These are phyloP conservation scores for Stylosanthes scabra DNA, from an alignment of 331 rosid species.

Conservation along the genomic window DNA sequence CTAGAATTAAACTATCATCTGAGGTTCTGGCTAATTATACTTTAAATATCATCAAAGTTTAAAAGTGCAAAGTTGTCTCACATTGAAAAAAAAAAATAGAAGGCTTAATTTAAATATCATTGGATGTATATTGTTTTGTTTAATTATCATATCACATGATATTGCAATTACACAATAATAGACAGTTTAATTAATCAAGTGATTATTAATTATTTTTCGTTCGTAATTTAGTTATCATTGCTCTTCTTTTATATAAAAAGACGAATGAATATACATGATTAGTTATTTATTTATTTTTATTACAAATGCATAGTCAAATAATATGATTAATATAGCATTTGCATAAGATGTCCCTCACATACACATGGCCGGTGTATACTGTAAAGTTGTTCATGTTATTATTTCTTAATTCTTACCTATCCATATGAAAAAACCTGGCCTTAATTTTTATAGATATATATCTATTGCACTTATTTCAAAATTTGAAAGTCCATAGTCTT, in stretches of 20 bases:
- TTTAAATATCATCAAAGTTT: too few species aligned
- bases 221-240: too few species aligned
- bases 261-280: too few species aligned
- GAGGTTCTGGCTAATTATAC: constrained; percentile 23
- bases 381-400: constrained; percentile 46
- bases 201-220: too few species aligned
- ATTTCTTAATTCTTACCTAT: constrained; percentile 54
- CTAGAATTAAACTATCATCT: constrained; percentile 19
- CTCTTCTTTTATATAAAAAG: too few species aligned
- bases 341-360: constrained; percentile 45
- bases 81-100: too few species aligned
- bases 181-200: too few species aligned
- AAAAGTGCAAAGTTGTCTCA: too few species aligned
- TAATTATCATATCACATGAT: constrained; percentile 34
- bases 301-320: too few species aligned
- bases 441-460: not conserved
- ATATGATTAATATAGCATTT: constrained; percentile 3
- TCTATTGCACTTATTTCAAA: constrained; percentile 63
- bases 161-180: not conserved
- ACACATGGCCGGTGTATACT: constrained; percentile 61
- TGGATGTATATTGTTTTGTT: too few species aligned
- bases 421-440: constrained; percentile 32
- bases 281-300: too few species aligned
- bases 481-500: constrained; percentile 68
- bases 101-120: too few species aligned